Percentiles rank a stretch among this genome's conserved stretches.
Conservation (phyloP, 2,329 filamentous ascomycete species). For the Tolypocladium amazonense region DNA sequence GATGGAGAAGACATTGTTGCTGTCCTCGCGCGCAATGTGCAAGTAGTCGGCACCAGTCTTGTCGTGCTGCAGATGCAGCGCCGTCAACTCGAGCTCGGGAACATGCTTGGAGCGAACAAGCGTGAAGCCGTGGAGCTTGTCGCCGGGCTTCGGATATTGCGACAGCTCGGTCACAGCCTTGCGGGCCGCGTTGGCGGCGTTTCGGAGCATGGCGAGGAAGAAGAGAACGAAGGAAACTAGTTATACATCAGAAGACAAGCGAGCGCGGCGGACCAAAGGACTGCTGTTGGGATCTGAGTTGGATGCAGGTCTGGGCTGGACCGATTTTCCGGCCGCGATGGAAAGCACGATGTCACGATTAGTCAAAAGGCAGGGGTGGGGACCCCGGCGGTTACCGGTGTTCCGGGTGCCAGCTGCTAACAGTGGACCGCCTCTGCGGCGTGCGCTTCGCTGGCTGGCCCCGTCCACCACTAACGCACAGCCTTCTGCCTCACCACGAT, state of each 20-base stretch:
- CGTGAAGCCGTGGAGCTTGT: constrained; percentile 89
- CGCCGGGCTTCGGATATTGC: constrained; percentile 66
- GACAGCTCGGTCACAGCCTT: constrained; percentile 66
- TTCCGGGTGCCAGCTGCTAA: background rate
- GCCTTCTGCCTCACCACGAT: background rate
- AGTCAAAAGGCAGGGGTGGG: background rate
- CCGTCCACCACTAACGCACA: constrained; percentile 1
- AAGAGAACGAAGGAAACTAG: background rate
- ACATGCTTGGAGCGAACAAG: constrained; percentile 83
- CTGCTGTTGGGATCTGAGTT: background rate
- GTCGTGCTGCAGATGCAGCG: constrained; percentile 82
- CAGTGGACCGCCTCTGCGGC: background rate
- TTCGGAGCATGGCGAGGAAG: constrained; percentile 36
- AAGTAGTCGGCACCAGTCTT: constrained; percentile 94
- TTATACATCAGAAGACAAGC: background rate
- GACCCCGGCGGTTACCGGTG: background rate
- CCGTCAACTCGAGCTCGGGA: constrained; percentile 85
- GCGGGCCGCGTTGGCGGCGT: constrained; percentile 38
- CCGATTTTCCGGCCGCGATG: background rate
- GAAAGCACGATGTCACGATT: constrained; percentile 1
- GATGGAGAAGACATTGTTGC: constrained; percentile 99
- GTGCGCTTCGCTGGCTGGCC: background rate
- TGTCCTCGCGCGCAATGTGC: constrained; percentile 87
- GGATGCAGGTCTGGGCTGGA: background rate
- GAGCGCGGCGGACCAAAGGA: background rate